A percentile compares a stretch with the other conserved stretches of the same genome.
Conservation (phyloP, 176 grass and related monocot genomes). For the Tuctoria greenei region DNA sequence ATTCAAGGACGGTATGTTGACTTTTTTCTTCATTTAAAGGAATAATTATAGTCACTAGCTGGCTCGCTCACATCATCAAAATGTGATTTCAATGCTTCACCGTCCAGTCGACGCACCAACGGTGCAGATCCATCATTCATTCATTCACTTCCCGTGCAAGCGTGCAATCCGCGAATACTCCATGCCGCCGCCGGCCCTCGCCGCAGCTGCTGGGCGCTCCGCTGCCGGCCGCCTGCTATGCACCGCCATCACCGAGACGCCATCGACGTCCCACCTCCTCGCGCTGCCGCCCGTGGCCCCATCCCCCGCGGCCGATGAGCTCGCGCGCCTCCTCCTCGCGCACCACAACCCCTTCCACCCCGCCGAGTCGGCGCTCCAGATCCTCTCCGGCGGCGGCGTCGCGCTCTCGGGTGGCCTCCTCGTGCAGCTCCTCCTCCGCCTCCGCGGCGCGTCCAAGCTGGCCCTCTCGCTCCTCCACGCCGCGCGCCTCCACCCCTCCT, state of each 20-base stretch:
- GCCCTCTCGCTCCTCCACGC: slow-evolving; percentile 66
- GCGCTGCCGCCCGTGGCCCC: slow-evolving; percentile 44
- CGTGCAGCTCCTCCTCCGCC: slow-evolving; percentile 73
- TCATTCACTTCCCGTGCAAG: no score
- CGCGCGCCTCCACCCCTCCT: slow-evolving; percentile 50
- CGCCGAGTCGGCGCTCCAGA: slow-evolving; percentile 65
- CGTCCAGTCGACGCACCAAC: not conserved
- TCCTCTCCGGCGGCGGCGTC: slow-evolving; percentile 47
- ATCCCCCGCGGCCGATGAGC: slow-evolving; percentile 50
- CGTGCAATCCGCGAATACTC: not conserved
- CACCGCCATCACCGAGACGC: not conserved
- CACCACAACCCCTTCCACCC: slow-evolving; percentile 87
- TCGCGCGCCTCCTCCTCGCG: slow-evolving; percentile 62
- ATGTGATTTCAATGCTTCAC: not conserved
- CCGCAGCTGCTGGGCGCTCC: not conserved
- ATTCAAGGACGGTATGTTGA: no score
- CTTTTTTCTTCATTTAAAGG: no score
- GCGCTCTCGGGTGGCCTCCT: slow-evolving; percentile 47
- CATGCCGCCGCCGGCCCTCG: not conserved
- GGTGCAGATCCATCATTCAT: not conserved
- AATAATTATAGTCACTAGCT: no score
- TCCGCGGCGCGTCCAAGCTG: slow-evolving; percentile 74
- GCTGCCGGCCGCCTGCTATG: slow-evolving; percentile 21
- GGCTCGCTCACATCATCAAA: no score
- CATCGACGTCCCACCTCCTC: slow-evolving; percentile 36